Conservation (phyloP, 2,329 filamentous ascomycete species). For the Pseudogymnoascus sp. region DNA sequence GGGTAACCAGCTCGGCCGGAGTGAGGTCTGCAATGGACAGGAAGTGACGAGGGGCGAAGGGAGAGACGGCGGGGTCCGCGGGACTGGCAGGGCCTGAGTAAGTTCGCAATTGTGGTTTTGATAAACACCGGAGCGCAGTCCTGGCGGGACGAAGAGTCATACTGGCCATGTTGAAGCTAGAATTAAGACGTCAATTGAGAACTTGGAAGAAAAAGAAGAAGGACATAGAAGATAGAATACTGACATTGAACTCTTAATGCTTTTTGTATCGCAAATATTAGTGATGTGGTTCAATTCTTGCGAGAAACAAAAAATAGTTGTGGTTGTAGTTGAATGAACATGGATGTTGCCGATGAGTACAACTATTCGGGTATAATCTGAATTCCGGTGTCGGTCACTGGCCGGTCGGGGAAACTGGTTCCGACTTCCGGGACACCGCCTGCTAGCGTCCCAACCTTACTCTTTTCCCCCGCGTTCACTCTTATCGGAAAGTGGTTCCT, state of each 20-base stretch:
- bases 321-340: not conserved
- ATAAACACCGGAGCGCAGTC: constrained; percentile 19
- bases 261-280: constrained; percentile 5
- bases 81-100: constrained; percentile 18
- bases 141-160: constrained; percentile 21
- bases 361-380: not conserved
- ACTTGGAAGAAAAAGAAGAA: not conserved
- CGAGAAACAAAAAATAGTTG: not conserved
- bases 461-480: not conserved
- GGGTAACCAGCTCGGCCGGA: constrained; percentile 66
- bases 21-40: constrained; percentile 86
- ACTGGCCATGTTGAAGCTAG: constrained; percentile 17
- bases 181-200: constrained; percentile 14
- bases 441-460: not conserved
- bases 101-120: constrained; percentile 18
- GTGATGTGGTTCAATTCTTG: not conserved
- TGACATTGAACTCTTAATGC: not conserved
- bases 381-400: constrained; percentile 9
- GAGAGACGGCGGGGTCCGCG: constrained; percentile 29
- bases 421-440: not conserved
- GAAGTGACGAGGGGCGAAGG: constrained; percentile 70
- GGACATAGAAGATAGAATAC: not conserved
- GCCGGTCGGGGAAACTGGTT: not conserved
- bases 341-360: not conserved
- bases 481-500: constrained; percentile 1